A percentile compares a stretch with the other conserved stretches of the same genome.
Conservation (phyloP, 345 rosid genomes). For the Pugionium dolabratum region DNA sequence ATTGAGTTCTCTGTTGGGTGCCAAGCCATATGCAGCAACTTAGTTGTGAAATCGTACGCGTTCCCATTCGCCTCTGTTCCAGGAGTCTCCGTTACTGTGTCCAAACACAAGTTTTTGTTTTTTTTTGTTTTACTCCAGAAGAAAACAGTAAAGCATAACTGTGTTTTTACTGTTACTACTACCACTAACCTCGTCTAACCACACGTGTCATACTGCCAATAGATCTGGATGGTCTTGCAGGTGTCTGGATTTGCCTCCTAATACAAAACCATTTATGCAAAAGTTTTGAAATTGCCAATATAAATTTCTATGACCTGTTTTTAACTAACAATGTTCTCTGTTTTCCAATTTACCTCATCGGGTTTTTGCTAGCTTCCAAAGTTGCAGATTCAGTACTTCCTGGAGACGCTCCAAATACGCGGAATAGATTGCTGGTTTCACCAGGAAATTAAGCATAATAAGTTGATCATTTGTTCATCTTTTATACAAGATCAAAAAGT, state of each 20-base stretch:
- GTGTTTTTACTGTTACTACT: constrained; percentile 5
- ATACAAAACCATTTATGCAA: not conserved
- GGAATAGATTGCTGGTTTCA: constrained; percentile 85
- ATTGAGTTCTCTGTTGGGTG: constrained; percentile 94
- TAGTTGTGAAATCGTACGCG: constrained; percentile 81
- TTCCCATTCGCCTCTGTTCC: constrained; percentile 90
- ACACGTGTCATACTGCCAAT: constrained; percentile 88
- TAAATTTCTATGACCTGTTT: not conserved
- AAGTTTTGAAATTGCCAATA: constrained; percentile 23
- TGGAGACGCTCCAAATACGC: constrained; percentile 76
- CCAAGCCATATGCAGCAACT: constrained; percentile 98
- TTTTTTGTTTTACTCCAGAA: not conserved
- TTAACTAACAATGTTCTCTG: constrained; percentile 9
- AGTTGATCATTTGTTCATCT: not conserved
- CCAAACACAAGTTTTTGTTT: constrained; percentile 13
- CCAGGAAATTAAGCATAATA: not conserved
- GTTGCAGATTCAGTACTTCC: constrained; percentile 90
- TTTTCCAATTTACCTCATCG: constrained; percentile 72
- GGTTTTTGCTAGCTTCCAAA: constrained; percentile 99
- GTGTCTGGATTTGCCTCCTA: constrained; percentile 80
- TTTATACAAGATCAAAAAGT: constrained; percentile 4
- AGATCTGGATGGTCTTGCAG: constrained; percentile 90
- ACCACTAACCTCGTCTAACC: constrained; percentile 83
- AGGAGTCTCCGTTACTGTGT: constrained; percentile 80
- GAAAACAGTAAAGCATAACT: not conserved